phyloP scores from a whole-genome alignment of 768 basidiomycete species.

The Hypholoma fasciculare region DNA sequence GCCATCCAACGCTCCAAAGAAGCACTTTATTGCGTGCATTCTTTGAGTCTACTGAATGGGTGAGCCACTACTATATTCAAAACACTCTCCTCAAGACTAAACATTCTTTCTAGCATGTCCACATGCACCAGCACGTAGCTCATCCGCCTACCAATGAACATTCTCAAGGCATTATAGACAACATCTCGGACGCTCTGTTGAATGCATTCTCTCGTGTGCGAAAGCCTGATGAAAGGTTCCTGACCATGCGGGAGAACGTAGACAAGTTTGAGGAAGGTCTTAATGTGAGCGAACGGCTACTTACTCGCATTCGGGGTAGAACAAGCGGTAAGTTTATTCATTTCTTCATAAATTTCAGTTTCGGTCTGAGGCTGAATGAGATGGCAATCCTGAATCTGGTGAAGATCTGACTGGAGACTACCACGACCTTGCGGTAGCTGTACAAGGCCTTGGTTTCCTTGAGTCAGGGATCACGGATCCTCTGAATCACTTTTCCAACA shows the following conservation, averaged over 20 bases:
- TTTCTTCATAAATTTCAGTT: conserved; percentile 28
- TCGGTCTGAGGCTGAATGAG: conserved; percentile 84
- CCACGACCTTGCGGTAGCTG: conserved; percentile 93
- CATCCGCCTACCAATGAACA: conserved; percentile 89
- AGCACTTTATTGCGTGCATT: conserved; percentile 91
- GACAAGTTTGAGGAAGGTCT: conserved; percentile 99
- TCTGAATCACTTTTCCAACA: conserved; percentile 95
- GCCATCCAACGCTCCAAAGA: conserved; percentile 92
- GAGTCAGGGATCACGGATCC: conserved; percentile 99
- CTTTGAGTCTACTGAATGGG: conserved; percentile 99
- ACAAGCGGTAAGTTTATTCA: conserved; percentile 74
- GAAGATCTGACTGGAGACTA: conserved; percentile 98
- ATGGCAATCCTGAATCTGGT: conserved; percentile 74
- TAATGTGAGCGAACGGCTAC: conserved; percentile 75
- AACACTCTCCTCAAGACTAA: neutral
- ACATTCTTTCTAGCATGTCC: conserved; percentile 66
- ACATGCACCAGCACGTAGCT: conserved; percentile 95
- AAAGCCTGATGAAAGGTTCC: conserved; percentile 96
- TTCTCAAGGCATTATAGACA: conserved; percentile 83
- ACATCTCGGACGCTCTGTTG: conserved; percentile 91
- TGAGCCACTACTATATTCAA: conserved; percentile 33
- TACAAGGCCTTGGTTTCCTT: conserved; percentile 96
- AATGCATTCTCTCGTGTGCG: conserved; percentile 96
- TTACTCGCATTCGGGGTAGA: conserved; percentile 73
- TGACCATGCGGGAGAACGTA: conserved; percentile 86